A percentile compares a stretch with the other conserved stretches of the same genome.
Conservation (phyloP, 2,329 filamentous ascomycete species). For the Allantophomopsis lycopodina region DNA sequence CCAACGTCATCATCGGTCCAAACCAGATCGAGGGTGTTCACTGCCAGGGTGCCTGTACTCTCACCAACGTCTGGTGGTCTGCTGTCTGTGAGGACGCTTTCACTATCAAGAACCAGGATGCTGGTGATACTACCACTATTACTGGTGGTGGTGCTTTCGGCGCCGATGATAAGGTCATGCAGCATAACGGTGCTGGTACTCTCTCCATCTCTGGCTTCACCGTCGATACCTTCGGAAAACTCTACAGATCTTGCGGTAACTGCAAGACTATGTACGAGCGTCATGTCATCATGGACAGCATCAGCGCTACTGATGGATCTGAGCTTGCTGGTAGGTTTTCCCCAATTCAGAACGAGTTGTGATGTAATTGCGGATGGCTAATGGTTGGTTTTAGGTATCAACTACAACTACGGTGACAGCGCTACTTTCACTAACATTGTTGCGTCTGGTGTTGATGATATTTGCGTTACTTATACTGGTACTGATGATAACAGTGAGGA, state of each 20-base stretch:
- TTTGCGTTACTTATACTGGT: conserved; percentile 19
- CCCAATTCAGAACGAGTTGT: background rate
- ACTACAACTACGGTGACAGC: conserved; percentile 35
- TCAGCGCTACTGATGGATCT: conserved; percentile 24
- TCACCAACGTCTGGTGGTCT: conserved; percentile 14
- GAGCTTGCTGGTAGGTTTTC: conserved; percentile 6
- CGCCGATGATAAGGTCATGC: conserved; percentile 24
- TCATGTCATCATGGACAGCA: conserved; percentile 24
- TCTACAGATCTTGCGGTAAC: conserved; percentile 36
- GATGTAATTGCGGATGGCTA: conserved; percentile 5
- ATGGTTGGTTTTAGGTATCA: conserved; percentile 27
- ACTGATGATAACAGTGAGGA: conserved; percentile 20
- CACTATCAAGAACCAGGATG: conserved; percentile 10
- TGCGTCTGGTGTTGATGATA: conserved; percentile 10
- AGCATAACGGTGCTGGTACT: conserved; percentile 24
- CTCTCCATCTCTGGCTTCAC: conserved; percentile 21
- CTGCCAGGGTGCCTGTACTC: conserved; percentile 12
- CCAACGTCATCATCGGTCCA: conserved; percentile 20
- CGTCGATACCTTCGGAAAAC: conserved; percentile 29
- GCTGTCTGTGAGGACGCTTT: conserved; percentile 14
- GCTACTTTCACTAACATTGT: conserved; percentile 26
- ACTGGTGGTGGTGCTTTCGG: conserved; percentile 28
- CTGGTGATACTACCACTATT: conserved; percentile 24
- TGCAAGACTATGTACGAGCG: conserved; percentile 19
- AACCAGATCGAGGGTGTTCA: conserved; percentile 20